Base-by-base conservation (phyloP, 139 green algal genomes). In the Coelastrella sp. region DNA sequence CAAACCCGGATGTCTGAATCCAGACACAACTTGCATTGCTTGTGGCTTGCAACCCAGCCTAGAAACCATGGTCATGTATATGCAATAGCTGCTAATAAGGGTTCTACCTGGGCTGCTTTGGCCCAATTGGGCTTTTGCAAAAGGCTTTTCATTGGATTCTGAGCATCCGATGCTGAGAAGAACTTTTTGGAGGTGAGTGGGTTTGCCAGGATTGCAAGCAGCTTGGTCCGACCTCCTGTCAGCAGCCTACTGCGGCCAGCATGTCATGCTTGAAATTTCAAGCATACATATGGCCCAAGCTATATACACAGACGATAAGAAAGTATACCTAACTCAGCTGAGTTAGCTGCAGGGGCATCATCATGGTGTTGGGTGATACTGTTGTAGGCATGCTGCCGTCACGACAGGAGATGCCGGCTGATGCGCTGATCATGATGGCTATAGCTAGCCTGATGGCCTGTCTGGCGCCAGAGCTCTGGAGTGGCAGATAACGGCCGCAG, bases 61-160 rank as follows among this genome's bases (percentile, higher is more conserved):
- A 84, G 78, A 84, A 84, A 56, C 78, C 56, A 70, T 70, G 78
- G 15, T 84, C 56, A 84, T n/a, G n/a, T n/a, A n/a, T 84, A 22
- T 84, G 78, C 25, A 56, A 84, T 1, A 66, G 56, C 17, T 84
- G 78, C 56, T 20, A 63, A 9, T 56, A 84, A 24, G 56, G 78
- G 17, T 84, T 84, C 7, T 10, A 84, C 56, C 35, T 84, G 78
- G 35, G 56, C 78, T 84, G 56, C 17, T 70, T 84, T 84, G 56
- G 35, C 10, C 78, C 68, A 15, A n/a, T n/a, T n/a, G n/a, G n/a
- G n/a, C n/a, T n/a, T n/a, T n/a, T n/a, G n/a, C n/a, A n/a, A n/a
- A n/a, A n/a, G n/a, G n/a, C n/a, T n/a, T n/a, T n/a, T n/a, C n/a
- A n/a, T n/a, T n/a, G n/a, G n/a, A n/a, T n/a, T n/a, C n/a, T n/a